Evolutionary conservation across 345 rosid genomes (phyloP).

Genomic region (Murraya koenigii): DNA sequence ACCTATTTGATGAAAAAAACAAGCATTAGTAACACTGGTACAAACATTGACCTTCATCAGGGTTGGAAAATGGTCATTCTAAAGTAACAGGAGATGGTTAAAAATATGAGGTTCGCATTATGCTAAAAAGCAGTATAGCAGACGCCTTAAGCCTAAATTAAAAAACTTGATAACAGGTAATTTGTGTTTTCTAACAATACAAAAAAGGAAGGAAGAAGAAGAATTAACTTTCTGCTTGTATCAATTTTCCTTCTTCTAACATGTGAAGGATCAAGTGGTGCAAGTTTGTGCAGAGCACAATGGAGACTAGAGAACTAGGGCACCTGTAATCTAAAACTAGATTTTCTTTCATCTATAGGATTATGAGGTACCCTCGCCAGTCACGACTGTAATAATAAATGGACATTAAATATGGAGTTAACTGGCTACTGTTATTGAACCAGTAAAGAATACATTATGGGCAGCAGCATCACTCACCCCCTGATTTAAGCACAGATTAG

Average conservation of each 20-base stretch:
- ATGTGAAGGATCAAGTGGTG: neutral
- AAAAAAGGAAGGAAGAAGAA: neutral
- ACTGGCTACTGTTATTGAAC: neutral
- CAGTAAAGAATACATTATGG: slow-evolving; percentile 12
- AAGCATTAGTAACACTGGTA: neutral
- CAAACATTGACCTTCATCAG: neutral
- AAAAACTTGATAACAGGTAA: neutral
- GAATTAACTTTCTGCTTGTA: neutral
- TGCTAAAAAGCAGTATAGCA: neutral
- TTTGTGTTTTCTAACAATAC: neutral
- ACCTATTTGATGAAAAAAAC: neutral
- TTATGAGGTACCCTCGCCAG: neutral
- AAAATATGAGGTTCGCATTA: neutral
- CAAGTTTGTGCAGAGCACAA: neutral
- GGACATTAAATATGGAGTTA: neutral
- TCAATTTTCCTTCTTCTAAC: neutral
- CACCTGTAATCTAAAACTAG: neutral
- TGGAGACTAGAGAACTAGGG: neutral
- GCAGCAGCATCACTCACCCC: neutral
- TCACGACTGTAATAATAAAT: neutral
- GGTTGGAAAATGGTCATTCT: neutral
- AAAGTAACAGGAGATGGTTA: neutral
- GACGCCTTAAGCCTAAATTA: neutral
- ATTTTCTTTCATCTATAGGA: neutral
- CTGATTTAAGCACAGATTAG: slow-evolving; percentile 4